Base-by-base conservation (phyloP, 2,329 filamentous ascomycete species). In the Fusarium oligoseptatum region DNA sequence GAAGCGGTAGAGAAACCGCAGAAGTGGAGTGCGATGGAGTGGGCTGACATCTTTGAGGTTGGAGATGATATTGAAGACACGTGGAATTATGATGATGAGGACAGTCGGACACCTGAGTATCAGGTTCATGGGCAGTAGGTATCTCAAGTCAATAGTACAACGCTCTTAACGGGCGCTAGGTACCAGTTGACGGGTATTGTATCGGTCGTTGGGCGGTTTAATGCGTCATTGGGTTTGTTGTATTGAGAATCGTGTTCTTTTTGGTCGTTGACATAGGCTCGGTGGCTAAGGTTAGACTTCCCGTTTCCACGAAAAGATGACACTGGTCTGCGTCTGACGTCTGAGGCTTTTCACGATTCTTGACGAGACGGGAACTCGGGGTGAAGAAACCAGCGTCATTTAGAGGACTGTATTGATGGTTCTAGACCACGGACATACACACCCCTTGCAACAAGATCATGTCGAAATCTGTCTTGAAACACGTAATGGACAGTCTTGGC, bases 1-100 rank as follows among this genome's bases (percentile, higher is more conserved):
- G 84, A 88, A 64, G 85, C 87, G 4, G 67, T 84, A 50, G 80
- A 85, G 70, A 79, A 83, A n/a, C 84, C 84, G 1, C 78, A 79
- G 45, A 81, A 80, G 66, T 88, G 87, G 87, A 77, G 79, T 8
- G 52, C 63, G 6, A 72, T 88, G 66, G 74, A 78, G 5, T 86
- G 84, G 84, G 41, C 29, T 4, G 76, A 82, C 12, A 64, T 67
- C 17, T 57, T 17, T 8, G 60, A 64, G 9, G 22, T 60, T 32
- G 34, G 37, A 15, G 34, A 50, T 14, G 48, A 67, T 3, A 32
- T 67, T 9, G 52, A 37, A 24, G 15, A 57, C 4, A 67, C 60
- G 29, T 67, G 65, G 60, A 27, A 62, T 2, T 29, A 36, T 20
- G 37, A 60, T 32, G 48, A 43, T 34, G 58, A 27, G 6, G 22